phyloP scores from a whole-genome alignment of 441 rosid species.

The Erodium chrysanthum region DNA sequence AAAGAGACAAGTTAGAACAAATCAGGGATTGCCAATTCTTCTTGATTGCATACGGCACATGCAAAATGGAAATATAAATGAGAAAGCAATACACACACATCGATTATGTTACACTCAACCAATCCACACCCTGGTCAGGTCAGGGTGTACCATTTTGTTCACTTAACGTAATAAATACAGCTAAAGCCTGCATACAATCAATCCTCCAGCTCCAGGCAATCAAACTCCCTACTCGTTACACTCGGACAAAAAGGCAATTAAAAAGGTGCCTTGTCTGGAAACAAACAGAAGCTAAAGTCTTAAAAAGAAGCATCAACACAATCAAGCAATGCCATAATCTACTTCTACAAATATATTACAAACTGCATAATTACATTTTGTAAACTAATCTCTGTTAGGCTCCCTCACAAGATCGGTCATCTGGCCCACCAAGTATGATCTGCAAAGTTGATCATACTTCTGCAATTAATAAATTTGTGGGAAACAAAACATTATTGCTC shows the following conservation, averaged over 20 bases:
- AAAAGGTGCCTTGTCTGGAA: constrained; percentile 30
- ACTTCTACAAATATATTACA: constrained; percentile 31
- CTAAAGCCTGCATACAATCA: constrained; percentile 13
- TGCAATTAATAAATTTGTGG: background rate
- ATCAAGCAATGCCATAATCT: constrained; percentile 25
- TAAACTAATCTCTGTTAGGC: constrained; percentile 16
- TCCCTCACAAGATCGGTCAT: constrained; percentile 47
- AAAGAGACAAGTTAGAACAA: no score
- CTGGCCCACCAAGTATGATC: constrained; percentile 83
- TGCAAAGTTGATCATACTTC: constrained; percentile 20
- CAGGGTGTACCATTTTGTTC: no score
- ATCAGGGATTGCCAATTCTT: no score
- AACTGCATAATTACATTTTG: constrained; percentile 39
- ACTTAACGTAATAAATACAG: background rate
- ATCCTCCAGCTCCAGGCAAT: constrained; percentile 7
- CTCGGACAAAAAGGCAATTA: constrained; percentile 25
- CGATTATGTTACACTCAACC: background rate
- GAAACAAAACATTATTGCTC: background rate
- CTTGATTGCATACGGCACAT: no score
- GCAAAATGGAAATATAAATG: no score
- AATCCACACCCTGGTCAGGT: background rate
- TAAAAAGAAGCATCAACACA: constrained; percentile 11
- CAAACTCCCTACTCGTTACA: constrained; percentile 11
- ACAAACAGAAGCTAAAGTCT: background rate
- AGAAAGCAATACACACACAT: background rate